Evolutionary conservation across 208 protist species (phyloP), one percentile per base, ranked within the genome.

Genomic region (Trypanosoma conorhini): DNA sequence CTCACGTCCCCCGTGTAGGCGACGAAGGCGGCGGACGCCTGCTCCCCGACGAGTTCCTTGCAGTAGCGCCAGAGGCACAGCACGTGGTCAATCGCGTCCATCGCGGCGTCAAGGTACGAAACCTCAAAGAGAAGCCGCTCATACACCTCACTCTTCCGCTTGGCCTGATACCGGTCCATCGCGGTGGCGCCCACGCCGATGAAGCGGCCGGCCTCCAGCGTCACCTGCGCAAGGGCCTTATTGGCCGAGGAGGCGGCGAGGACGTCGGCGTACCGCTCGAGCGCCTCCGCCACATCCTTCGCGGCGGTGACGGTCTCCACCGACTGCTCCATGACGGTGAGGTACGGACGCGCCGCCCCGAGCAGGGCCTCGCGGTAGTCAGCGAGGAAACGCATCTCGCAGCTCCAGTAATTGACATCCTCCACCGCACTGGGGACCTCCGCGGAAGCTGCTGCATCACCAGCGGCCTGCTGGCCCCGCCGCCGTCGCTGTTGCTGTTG

Each of bases 51-150:
- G 44, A 62, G 15, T 80, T 74, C 44, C 54, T 79, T 30, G 28
- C 77, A 35, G 73, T 80, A 57, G 76, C 52, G 70, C 79, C 70
- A 91, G 35, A 91, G 70, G 28, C 76, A 82, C 15, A 89, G 62
- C 9, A 93, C 77, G 31, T 85, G 62, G 59, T 93, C 90, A 51
- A 91, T 79, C 5, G 87, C 79, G 55, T 93, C 86, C 52, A 93
- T 60, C 35, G 80, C 86, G 19, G 83, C 70, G 24, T 91, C 82
- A n/a, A 91, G 80, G 62, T 85, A 82, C 33, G 76, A 76, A 21
- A 74, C 67, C 68, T 96, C 90, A 57, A 86, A 92, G 33, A 71
- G 59, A 24, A 96, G 75, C 10, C 82, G 67, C 66, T 89, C 52
- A 83, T 64, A 77, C 83, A 93, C 69, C 73, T 83, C 42, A 69